Percentiles rank a stretch among this genome's conserved stretches.
Conservation (phyloP, 768 basidiomycete species). For the Leccinum ochraceum region DNA sequence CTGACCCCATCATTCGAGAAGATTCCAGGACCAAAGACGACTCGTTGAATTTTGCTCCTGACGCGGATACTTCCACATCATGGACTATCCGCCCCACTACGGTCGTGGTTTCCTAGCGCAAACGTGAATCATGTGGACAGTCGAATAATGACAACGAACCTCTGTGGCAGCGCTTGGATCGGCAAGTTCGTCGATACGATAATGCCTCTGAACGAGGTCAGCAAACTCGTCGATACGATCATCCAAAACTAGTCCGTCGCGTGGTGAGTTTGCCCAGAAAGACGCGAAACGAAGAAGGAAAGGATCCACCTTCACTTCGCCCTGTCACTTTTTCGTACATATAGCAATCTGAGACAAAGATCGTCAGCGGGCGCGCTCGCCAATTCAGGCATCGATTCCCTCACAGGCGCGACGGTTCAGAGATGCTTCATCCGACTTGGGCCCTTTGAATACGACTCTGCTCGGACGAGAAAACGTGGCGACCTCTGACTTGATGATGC, state of each 20-base stretch:
- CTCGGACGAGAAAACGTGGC: conserved; percentile 26
- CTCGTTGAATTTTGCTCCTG: conserved; percentile 71
- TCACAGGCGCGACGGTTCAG: conserved; percentile 58
- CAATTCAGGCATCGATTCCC: conserved; percentile 19
- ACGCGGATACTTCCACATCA: conserved; percentile 59
- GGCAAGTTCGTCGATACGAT: conserved; percentile 69
- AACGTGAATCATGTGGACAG: not conserved
- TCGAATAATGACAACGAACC: conserved; percentile 31
- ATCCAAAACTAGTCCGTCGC: conserved; percentile 63
- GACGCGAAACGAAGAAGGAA: not conserved
- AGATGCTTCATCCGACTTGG: conserved; percentile 29
- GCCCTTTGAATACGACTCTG: conserved; percentile 33
- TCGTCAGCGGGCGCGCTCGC: conserved; percentile 2
- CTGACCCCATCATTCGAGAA: conserved; percentile 71
- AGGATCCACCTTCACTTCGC: conserved; percentile 69
- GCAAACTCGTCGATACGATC: conserved; percentile 85
- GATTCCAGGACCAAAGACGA: conserved; percentile 77
- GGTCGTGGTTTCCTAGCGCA: conserved; percentile 56
- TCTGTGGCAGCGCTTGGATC: conserved; percentile 69
- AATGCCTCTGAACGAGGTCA: conserved; percentile 68
- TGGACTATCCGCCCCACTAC: conserved; percentile 74
- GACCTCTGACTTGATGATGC: conserved; percentile 21
- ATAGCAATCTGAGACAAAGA: conserved; percentile 63
- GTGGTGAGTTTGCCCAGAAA: not conserved
- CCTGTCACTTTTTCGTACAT: conserved; percentile 93